Evolutionary conservation across 2,329 filamentous ascomycete genomes (phyloP).

Genomic region (Pyrenochaeta sp.): DNA sequence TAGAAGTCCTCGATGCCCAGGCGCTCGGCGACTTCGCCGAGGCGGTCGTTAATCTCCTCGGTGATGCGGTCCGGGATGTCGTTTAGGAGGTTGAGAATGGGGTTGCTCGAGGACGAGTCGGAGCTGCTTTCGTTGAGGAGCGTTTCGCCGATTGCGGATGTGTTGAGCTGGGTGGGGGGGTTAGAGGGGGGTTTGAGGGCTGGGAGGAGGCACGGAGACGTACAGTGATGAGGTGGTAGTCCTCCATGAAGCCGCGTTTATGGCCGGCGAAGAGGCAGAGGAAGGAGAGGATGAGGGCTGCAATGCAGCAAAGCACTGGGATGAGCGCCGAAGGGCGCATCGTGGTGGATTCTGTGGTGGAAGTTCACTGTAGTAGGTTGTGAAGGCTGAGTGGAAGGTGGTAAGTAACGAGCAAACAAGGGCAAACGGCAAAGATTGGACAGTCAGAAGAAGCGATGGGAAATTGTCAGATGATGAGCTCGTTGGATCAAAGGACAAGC

Average conservation of each 20-base stretch:
- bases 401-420: not conserved
- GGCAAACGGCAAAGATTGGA: not conserved
- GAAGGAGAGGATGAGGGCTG: conserved; percentile 65
- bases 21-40: conserved; percentile 56
- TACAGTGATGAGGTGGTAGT: conserved; percentile 65
- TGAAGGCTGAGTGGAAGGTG: not conserved
- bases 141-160: conserved; percentile 60
- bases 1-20: conserved; percentile 68
- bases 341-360: conserved; percentile 3
- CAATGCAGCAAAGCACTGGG: conserved; percentile 60
- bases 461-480: not conserved
- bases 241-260: conserved; percentile 63
- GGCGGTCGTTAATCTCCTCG: conserved; percentile 41
- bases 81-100: conserved; percentile 42
- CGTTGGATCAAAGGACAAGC: conserved; percentile 5
- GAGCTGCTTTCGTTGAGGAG: conserved; percentile 39
- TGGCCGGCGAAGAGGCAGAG: conserved; percentile 68
- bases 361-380: conserved; percentile 4
- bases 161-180: conserved; percentile 58
- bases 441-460: not conserved
- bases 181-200: conserved; percentile 1
- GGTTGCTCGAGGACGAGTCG: conserved; percentile 26
- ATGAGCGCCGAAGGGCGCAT: conserved; percentile 60
- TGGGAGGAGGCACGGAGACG: conserved; percentile 6
- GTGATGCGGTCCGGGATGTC: conserved; percentile 44